Conservation (phyloP, 345 rosid genomes). For the Turritis glabra region DNA sequence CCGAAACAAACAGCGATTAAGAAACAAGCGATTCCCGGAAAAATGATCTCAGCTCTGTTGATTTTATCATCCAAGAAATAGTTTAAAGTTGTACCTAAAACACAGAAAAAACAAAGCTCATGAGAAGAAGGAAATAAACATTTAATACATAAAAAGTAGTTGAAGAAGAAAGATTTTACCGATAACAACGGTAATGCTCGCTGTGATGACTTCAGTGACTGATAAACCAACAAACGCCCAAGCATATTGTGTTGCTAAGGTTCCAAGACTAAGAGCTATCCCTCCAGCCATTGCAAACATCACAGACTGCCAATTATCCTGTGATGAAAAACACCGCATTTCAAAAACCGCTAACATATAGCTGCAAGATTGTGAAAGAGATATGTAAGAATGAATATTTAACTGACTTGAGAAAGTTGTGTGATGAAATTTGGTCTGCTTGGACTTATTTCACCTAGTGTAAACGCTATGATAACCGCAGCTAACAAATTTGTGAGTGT, state of each 20-base stretch:
- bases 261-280: conserved; percentile 74
- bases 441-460: conserved; percentile 67
- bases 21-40: conserved; percentile 82
- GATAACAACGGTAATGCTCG: conserved; percentile 80
- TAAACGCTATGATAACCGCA: conserved; percentile 71
- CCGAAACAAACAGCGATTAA: conserved; percentile 77
- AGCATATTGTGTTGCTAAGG: conserved; percentile 79
- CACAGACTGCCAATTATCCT: conserved; percentile 84
- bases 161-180: conserved; percentile 33
- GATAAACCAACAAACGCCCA: conserved; percentile 88
- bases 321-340: background rate
- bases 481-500: conserved; percentile 76
- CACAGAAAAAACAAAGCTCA: background rate
- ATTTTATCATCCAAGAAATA: conserved; percentile 78
- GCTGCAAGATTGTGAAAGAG: background rate
- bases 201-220: conserved; percentile 71
- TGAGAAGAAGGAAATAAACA: background rate
- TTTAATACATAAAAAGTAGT: background rate
- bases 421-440: conserved; percentile 62
- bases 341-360: background rate
- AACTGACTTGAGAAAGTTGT: conserved; percentile 67
- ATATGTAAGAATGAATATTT: background rate
- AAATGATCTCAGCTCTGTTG: conserved; percentile 71
- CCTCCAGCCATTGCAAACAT: conserved; percentile 90
- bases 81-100: conserved; percentile 67